phyloP scores from a whole-genome alignment of 805 yeast genomes.

The Saturnispora dispora region DNA sequence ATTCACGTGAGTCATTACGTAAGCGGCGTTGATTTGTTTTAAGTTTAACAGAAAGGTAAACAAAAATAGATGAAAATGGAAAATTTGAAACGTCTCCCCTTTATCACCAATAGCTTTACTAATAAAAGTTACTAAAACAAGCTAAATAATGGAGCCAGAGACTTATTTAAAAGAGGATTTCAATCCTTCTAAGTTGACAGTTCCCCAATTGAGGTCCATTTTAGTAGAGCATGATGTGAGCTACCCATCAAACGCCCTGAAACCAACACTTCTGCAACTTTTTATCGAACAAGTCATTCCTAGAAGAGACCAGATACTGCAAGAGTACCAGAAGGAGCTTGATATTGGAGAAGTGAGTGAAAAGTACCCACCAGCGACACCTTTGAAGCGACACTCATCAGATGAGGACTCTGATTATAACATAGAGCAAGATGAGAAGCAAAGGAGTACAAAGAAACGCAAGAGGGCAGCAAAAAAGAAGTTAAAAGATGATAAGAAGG shows the following conservation, averaged over 20 bases:
- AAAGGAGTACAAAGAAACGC: background rate
- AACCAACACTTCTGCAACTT: slow-evolving; percentile 52
- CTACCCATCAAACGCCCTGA: slow-evolving; percentile 57
- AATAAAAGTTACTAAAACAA: background rate
- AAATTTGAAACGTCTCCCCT: background rate
- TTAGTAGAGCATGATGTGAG: slow-evolving; percentile 54
- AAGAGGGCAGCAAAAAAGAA: background rate
- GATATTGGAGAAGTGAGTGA: background rate
- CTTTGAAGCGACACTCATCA: slow-evolving; percentile 9
- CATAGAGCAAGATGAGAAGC: background rate
- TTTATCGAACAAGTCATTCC: slow-evolving; percentile 49
- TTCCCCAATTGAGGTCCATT: slow-evolving; percentile 61
- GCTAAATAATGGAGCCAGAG: slow-evolving; percentile 25
- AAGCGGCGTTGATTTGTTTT: background rate
- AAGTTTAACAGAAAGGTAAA: background rate
- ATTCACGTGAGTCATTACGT: background rate
- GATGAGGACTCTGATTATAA: background rate
- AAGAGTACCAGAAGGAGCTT: slow-evolving; percentile 14
- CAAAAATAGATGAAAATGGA: background rate
- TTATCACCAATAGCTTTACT: background rate
- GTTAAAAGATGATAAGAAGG: background rate
- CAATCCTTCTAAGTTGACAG: slow-evolving; percentile 55
- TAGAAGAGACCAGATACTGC: slow-evolving; percentile 34
- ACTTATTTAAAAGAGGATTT: slow-evolving; percentile 39
- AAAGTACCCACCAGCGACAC: background rate